Conservation (phyloP, 208 protist species). For the Trypanosomatidae sp. region DNA sequence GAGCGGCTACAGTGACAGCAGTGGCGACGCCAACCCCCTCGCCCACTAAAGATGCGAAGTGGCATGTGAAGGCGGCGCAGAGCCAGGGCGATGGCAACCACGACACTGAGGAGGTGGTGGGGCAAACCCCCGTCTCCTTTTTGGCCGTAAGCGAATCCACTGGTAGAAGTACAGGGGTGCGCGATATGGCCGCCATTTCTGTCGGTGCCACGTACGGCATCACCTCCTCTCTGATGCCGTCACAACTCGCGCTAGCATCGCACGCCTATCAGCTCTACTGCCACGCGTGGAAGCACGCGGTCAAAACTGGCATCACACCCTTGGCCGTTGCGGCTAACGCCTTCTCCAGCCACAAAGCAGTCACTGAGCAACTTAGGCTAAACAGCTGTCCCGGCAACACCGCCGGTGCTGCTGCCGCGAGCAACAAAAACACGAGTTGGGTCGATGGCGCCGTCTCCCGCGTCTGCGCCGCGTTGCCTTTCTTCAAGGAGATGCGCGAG, state of each 20-base stretch:
- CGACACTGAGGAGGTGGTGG: not conserved
- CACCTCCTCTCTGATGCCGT: not conserved
- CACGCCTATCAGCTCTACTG: slow-evolving; percentile 36
- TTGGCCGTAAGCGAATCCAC: not conserved
- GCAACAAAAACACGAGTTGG: slow-evolving; percentile 5
- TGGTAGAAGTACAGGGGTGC: not conserved
- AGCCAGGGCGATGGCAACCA: not conserved
- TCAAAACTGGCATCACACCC: slow-evolving; percentile 21
- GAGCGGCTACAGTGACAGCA: slow-evolving; percentile 17
- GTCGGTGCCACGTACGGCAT: not conserved
- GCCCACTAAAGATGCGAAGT: not conserved
- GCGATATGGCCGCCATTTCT: not conserved
- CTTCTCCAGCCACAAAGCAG: slow-evolving; percentile 8
- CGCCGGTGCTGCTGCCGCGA: not conserved
- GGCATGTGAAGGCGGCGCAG: not conserved
- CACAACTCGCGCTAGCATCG: slow-evolving; percentile 1
- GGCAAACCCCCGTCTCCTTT: not conserved
- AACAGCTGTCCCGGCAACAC: not conserved
- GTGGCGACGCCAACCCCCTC: no score
- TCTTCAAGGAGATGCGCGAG: slow-evolving; percentile 44
- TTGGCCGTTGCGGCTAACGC: slow-evolving; percentile 14
- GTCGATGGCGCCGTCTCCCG: slow-evolving; percentile 15
- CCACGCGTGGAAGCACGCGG: slow-evolving; percentile 26
- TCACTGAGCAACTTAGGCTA: not conserved
- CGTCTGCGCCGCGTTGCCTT: slow-evolving; percentile 32